Evolutionary conservation across 2,329 filamentous ascomycete species (phyloP), one percentile per base, ranked within the genome.

Genomic region (Pseudogymnoascus sp.): DNA sequence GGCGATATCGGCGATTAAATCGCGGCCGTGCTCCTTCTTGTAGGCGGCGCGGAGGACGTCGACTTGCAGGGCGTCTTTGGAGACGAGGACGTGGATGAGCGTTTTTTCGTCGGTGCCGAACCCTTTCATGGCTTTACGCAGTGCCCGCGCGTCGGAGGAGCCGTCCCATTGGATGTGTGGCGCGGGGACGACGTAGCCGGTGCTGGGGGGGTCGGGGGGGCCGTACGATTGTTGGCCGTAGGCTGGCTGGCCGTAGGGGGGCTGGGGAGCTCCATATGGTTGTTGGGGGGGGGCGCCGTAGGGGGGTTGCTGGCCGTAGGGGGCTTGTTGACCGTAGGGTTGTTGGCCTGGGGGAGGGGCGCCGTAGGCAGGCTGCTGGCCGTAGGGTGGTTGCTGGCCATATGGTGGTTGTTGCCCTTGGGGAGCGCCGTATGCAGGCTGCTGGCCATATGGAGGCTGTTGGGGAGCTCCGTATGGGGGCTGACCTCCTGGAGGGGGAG

Each of bases 101-200:
- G 83, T 76, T 70, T 86, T 88, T 74, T 97, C 93, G 71, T 97
- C 86, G 0, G 93, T 97, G 35, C 93, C 93, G 66, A 96, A 90
- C 0, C 92, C 92, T 76, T 96, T 96, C 91, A 97, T 96, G 1
- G 93, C 91, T 69, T 83, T 83, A 62, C 91, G 85, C 21, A 96
- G 79, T 3, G 80, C 83, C 64, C 91, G 84, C 0, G 91, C 89
- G 69, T 95, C 87, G 11, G 79, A 77, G 2, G 78, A 81, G 59
- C 85, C 87, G 67, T 96, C 87, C 80, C 82, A 87, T 17, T 82
- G 79, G 53, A 84, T 79, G 70, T 90, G 88, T 11, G 85, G 84
- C 0, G 88, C 82, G 23, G 19, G 19, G 8, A 13, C 11, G 2
- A 86, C 85, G 71, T 96, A 97, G 36, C 93, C 93, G 0, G 83